Conservation (phyloP, 169 alveolate species). For the Plasmodium gaboni region DNA sequence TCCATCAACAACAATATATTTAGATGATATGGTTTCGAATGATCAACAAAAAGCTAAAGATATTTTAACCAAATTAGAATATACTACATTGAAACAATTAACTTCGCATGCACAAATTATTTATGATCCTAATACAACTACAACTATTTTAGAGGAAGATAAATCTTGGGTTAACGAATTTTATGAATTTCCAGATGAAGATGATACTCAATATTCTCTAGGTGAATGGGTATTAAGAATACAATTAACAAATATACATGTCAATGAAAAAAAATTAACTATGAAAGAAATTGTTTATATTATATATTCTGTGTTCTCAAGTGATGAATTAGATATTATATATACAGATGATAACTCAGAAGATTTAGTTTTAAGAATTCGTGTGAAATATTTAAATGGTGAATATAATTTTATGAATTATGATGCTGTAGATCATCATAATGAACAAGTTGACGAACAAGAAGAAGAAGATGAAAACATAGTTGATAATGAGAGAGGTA, state of each 20-base stretch:
- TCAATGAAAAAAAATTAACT: constrained; percentile 96
- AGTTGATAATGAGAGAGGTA: constrained; percentile 3
- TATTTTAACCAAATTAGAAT: constrained; percentile 95
- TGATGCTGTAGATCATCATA: constrained; percentile 41
- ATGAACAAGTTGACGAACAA: constrained; percentile 59
- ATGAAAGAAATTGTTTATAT: constrained; percentile 95
- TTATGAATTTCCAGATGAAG: constrained; percentile 96
- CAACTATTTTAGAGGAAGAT: constrained; percentile 95
- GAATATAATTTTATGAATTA: constrained; percentile 79
- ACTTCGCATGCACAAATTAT: constrained; percentile 94
- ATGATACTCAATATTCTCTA: constrained; percentile 87
- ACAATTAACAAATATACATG: constrained; percentile 94
- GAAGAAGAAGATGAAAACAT: constrained; percentile 22
- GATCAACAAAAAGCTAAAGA: constrained; percentile 95
- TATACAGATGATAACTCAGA: constrained; percentile 98
- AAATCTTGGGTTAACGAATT: constrained; percentile 94
- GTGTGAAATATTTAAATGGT: constrained; percentile 89
- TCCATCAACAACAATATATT: constrained; percentile 96
- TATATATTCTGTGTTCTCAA: constrained; percentile 91
- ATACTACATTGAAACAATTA: constrained; percentile 96
- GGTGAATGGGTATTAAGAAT: constrained; percentile 98
- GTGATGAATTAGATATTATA: constrained; percentile 94
- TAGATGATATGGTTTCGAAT: constrained; percentile 90
- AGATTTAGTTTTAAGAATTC: constrained; percentile 94
- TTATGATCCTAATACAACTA: constrained; percentile 97